These are phyloP conservation scores for Xylariaceae sp. DNA, from an alignment of 2,329 filamentous ascomycete genomes.

Conservation along the genomic window DNA sequence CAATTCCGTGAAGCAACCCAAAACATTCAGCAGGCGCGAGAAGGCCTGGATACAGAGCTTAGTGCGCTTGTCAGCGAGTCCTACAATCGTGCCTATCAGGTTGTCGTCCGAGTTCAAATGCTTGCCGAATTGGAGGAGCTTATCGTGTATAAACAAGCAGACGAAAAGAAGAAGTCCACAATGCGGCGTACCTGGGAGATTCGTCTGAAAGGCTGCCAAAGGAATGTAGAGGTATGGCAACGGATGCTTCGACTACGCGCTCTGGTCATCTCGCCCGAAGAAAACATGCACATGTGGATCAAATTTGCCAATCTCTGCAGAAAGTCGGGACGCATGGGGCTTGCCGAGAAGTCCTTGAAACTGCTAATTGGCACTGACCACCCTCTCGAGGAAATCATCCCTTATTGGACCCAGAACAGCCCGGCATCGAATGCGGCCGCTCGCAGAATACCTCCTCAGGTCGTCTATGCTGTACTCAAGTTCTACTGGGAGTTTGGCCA, in stretches of 20 bases:
- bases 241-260: slow-evolving; percentile 94
- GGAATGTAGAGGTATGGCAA: slow-evolving; percentile 98
- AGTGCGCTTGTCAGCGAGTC: slow-evolving; percentile 97
- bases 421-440: slow-evolving; percentile 33
- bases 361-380: slow-evolving; percentile 76
- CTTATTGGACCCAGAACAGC: slow-evolving; percentile 52
- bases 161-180: slow-evolving; percentile 81
- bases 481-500: slow-evolving; percentile 91
- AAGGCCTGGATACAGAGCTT: slow-evolving; percentile 91
- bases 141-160: slow-evolving; percentile 94
- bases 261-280: slow-evolving; percentile 83
- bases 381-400: slow-evolving; percentile 58
- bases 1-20: slow-evolving; percentile 88
- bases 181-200: slow-evolving; percentile 96
- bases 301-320: slow-evolving; percentile 98
- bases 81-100: slow-evolving; percentile 94
- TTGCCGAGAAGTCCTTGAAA: slow-evolving; percentile 93
- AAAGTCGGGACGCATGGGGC: slow-evolving; percentile 89
- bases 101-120: slow-evolving; percentile 99
- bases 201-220: slow-evolving; percentile 88
- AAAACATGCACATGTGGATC: slow-evolving; percentile 99
- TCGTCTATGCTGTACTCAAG: slow-evolving; percentile 95
- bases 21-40: slow-evolving; percentile 87
- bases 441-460: slow-evolving; percentile 64
- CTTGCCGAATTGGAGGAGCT: slow-evolving; percentile 97